Evolutionary conservation across 208 protist species (phyloP).

Genomic region (Balamuthia mandrillaris): DNA sequence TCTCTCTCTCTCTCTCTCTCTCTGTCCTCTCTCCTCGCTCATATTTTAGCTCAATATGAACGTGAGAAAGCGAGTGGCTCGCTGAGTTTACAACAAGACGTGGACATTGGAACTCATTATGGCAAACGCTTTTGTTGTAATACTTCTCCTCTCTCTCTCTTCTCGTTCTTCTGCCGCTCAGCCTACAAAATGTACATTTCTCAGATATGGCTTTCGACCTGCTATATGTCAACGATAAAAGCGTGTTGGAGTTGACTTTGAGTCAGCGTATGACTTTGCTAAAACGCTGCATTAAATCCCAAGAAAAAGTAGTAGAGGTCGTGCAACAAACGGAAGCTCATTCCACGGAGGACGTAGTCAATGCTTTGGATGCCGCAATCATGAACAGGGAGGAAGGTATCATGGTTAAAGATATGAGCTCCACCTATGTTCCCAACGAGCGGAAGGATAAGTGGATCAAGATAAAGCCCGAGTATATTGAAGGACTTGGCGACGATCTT

Average conservation of each 20-base stretch:
- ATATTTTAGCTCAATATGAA: slow-evolving; percentile 23
- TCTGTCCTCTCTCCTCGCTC: not conserved
- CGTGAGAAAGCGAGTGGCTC: slow-evolving; percentile 17
- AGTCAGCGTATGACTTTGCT: slow-evolving; percentile 30
- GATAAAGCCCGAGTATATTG: slow-evolving; percentile 61
- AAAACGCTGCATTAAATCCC: slow-evolving; percentile 43
- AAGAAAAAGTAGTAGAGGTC: slow-evolving; percentile 42
- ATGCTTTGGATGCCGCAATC: slow-evolving; percentile 35
- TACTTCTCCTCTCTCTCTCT: not conserved
- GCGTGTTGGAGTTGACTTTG: slow-evolving; percentile 42
- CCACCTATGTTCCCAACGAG: slow-evolving; percentile 50
- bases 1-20: not conserved
- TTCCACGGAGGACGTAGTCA: slow-evolving; percentile 16
- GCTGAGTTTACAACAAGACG: not conserved
- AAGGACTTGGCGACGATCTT: slow-evolving; percentile 60
- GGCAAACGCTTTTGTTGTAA: slow-evolving; percentile 60
- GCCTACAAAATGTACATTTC: not conserved
- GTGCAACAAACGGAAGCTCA: not conserved
- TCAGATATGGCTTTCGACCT: slow-evolving; percentile 59
- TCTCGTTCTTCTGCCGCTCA: not conserved
- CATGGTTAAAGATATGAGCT: slow-evolving; percentile 54
- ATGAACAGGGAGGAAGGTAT: slow-evolving; percentile 58
- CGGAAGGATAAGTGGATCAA: slow-evolving; percentile 61
- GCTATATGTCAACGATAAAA: slow-evolving; percentile 48
- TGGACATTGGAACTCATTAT: slow-evolving; percentile 29